Conservation (phyloP, 495 filamentous ascomycete species). For the Extremus antarcticus region DNA sequence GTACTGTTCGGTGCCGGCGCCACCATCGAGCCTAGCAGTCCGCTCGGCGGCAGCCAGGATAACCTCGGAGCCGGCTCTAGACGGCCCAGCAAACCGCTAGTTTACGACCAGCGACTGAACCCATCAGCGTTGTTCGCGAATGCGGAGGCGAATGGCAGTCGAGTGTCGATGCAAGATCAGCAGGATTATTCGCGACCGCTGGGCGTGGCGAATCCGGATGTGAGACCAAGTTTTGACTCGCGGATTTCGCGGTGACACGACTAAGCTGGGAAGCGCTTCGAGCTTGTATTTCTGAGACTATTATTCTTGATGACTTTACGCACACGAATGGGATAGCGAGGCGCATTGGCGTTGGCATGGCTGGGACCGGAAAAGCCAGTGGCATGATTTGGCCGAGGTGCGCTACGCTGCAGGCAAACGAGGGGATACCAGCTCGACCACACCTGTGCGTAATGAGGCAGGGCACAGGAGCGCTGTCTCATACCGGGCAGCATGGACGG, state of each 20-base stretch:
- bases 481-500: too few relatives aligned
- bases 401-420: not conserved
- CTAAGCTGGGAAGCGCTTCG: too few relatives aligned
- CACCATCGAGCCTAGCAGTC: slow-evolving; percentile 7
- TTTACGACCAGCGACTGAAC: slow-evolving; percentile 22
- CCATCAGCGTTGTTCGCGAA: slow-evolving; percentile 17
- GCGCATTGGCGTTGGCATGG: not conserved
- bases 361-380: not conserved
- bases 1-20: slow-evolving; percentile 9
- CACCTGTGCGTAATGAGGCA: not conserved
- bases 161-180: slow-evolving; percentile 20
- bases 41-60: slow-evolving; percentile 5
- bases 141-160: slow-evolving; percentile 16
- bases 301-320: not conserved
- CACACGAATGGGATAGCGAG: not conserved
- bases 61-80: not conserved
- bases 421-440: not conserved
- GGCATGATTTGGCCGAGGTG: not conserved
- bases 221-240: slow-evolving; percentile 4
- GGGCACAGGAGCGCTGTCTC: not conserved
- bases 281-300: not conserved
- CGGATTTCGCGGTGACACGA: too few relatives aligned
- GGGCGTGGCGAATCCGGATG: slow-evolving; percentile 8
- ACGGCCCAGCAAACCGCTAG: slow-evolving; percentile 14
- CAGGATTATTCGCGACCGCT: slow-evolving; percentile 18